Conservation (phyloP, 2,329 filamentous ascomycete species). For the Aspergillus felis region DNA sequence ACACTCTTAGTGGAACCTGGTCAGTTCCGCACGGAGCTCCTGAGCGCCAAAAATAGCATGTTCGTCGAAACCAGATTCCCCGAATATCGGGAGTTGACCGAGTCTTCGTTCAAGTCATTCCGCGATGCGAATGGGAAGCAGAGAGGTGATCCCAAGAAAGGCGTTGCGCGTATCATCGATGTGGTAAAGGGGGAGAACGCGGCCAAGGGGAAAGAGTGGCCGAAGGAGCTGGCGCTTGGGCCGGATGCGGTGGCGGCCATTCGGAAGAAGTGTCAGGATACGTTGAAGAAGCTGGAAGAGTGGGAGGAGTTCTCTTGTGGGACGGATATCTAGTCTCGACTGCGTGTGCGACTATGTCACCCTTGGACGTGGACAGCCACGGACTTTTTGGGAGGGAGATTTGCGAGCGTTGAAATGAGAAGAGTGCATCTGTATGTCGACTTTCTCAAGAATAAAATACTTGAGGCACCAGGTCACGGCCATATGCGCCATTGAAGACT, state of each 20-base stretch:
- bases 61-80: slow-evolving; percentile 10
- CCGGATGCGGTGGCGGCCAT: slow-evolving; percentile 17
- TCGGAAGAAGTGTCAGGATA: slow-evolving; percentile 3
- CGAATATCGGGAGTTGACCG: slow-evolving; percentile 22
- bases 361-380: neutral
- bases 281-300: slow-evolving; percentile 3
- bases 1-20: slow-evolving; percentile 37
- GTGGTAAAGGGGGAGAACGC: slow-evolving; percentile 21
- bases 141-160: slow-evolving; percentile 28
- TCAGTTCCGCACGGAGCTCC: slow-evolving; percentile 30
- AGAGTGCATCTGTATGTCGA: too few relatives aligned
- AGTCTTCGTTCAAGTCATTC: slow-evolving; percentile 12
- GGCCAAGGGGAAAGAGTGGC: slow-evolving; percentile 19
- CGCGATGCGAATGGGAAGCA: slow-evolving; percentile 22
- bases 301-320: slow-evolving; percentile 5
- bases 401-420: too few relatives aligned
- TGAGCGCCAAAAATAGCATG: slow-evolving; percentile 14
- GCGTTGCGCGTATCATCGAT: slow-evolving; percentile 29
- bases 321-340: slow-evolving; percentile 3
- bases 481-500: too few relatives aligned
- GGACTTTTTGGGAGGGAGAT: neutral
- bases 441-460: too few relatives aligned
- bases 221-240: slow-evolving; percentile 26
- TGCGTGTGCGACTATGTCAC: too few relatives aligned
- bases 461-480: too few relatives aligned